phyloP scores from a whole-genome alignment of 164 flowering plant genomes.

The Warburgia ugandensis region DNA sequence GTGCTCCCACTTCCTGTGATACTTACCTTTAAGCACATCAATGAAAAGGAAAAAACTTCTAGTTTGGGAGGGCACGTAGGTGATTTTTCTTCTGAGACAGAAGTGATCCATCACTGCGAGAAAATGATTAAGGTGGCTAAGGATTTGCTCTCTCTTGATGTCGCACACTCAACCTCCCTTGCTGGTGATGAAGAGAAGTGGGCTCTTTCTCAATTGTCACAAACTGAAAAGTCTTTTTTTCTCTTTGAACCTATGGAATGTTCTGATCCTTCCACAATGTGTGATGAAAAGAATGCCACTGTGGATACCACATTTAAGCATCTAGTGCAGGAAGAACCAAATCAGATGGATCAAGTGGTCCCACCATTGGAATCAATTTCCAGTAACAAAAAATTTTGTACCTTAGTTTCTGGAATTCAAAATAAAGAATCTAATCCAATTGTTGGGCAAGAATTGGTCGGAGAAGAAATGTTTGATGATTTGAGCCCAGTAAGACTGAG shows the following conservation, averaged over 20 bases:
- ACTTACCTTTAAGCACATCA: conserved; percentile 24
- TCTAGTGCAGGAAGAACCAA: too few species aligned
- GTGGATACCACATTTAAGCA: too few species aligned
- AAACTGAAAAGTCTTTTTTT: conserved; percentile 4
- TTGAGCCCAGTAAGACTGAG: too few species aligned
- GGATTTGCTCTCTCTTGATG: conserved; percentile 18
- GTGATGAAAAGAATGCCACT: too few species aligned
- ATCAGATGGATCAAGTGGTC: too few species aligned
- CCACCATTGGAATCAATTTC: too few species aligned
- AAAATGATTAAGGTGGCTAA: conserved; percentile 36
- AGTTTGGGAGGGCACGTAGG: conserved; percentile 15
- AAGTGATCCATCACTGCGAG: conserved; percentile 24
- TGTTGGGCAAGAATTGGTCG: too few species aligned
- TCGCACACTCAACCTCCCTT: conserved; percentile 40
- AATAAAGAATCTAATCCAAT: too few species aligned
- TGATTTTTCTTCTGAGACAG: conserved; percentile 21
- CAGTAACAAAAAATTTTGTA: too few species aligned
- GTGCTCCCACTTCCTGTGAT: conserved; percentile 60
- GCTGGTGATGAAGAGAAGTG: conserved; percentile 43
- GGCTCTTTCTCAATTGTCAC: conserved; percentile 19
- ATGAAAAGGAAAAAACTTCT: conserved; percentile 13
- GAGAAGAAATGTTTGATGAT: too few species aligned
- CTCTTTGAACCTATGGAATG: conserved; percentile 5
- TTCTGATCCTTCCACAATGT: too few species aligned
- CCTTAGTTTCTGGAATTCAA: too few species aligned